Base-by-base conservation (phyloP, 176 grass and related monocot species). In the Thalia dealbata region DNA sequence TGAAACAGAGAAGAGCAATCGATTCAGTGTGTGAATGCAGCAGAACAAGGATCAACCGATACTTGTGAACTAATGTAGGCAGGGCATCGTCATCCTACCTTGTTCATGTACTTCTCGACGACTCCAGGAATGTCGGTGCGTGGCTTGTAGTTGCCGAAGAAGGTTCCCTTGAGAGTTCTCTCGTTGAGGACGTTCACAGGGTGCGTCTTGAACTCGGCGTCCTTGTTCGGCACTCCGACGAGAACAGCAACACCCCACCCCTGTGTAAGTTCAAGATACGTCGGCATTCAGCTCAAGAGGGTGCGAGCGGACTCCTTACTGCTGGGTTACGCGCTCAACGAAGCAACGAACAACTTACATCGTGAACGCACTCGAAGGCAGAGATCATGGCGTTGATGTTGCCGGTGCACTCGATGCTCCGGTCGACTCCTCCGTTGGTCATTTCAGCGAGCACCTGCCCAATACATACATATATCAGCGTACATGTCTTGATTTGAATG, bases 181-280 rank as follows among this genome's bases (percentile, higher is more conserved):
- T 52, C 69, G 18, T 29, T 52, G 3, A 72, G 44, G 45, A 72
- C 52, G 69, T 72, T 72, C 3, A 52, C 24, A 8, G 69, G 69
- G 46, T 72, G 69, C 25, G 69, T 72, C 23, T 72, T 72, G 46
- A 72, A 72, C 0, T 25, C 69, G 16, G 46, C 69, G 15, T 52
- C 69, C 52, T 72, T 72, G 69, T 52, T 24, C 14, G 69, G 69
- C n/a, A 72, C 69, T 1, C 69, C 69, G 18, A 72, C 69, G 10
- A 72, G 69, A 23, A 72, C 69, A 72, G 69, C 69, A 72, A 72
- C 69, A 52, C 69, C 69, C 69, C 69, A 72, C 1, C 69, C 69
- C 69, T 72, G 69, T 15, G 25, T n/a, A 61, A 61, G 21, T 52
- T 52, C 51, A 52, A 3, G 51, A 16, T n/a, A n/a, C n/a, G n/a